Percentiles rank a stretch among this genome's conserved stretches.
Evolutionary conservation across 2,329 filamentous ascomycete species (phyloP).

Genomic region (Drechslerella coelobrocha): DNA sequence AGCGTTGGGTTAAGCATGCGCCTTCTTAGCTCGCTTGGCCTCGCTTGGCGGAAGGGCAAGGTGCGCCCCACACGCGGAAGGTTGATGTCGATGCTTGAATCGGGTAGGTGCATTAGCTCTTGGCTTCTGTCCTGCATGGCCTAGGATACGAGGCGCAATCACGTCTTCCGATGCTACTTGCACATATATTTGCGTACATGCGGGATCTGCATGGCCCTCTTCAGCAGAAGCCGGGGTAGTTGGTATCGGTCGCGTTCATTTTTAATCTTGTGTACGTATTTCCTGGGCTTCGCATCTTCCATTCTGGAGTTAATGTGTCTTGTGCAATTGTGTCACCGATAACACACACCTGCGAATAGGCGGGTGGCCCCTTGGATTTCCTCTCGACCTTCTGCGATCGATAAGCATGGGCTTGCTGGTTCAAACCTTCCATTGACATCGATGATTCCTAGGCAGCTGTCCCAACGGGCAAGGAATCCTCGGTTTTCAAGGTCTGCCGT

Average conservation of each 20-base stretch:
- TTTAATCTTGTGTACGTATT: too few relatives aligned
- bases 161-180: constrained; percentile 3
- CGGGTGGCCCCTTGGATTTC: too few relatives aligned
- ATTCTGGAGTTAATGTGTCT: not conserved
- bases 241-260: too few relatives aligned
- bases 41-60: constrained; percentile 45
- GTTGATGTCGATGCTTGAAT: constrained; percentile 39
- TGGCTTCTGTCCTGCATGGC: constrained; percentile 13
- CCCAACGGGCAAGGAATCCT: constrained; percentile 8
- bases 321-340: constrained; percentile 11
- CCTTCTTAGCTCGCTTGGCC: constrained; percentile 8
- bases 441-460: constrained; percentile 48
- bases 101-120: constrained; percentile 47
- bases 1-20: too few relatives aligned
- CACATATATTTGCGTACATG: too few relatives aligned
- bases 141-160: constrained; percentile 7
- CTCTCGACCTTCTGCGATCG: too few relatives aligned
- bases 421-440: constrained; percentile 46
- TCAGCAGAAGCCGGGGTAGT: too few relatives aligned
- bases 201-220: too few relatives aligned
- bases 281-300: too few relatives aligned
- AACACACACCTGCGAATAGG: not conserved
- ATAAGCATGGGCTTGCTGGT: constrained; percentile 35
- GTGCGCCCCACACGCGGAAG: constrained; percentile 43
- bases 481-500: constrained; percentile 8